A percentile compares a stretch with the other conserved stretches of the same genome.
Evolutionary conservation across 2,329 filamentous ascomycete genomes (phyloP).

Genomic region (Pseudogymnoascus pannorum): DNA sequence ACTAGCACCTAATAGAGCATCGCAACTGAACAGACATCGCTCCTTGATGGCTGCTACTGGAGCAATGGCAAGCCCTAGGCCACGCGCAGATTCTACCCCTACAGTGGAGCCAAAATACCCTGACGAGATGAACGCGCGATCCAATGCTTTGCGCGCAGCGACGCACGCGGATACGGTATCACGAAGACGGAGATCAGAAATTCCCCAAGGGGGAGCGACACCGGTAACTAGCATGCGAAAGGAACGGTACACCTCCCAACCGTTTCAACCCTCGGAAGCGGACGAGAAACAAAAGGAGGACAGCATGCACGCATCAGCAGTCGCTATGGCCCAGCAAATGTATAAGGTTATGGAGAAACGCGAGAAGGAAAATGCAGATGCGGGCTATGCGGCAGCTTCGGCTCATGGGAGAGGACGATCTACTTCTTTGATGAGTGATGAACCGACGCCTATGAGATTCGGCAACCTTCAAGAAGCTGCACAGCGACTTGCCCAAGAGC

Average conservation of each 20-base stretch:
- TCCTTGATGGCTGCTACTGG: slow-evolving; percentile 71
- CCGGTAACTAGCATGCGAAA: slow-evolving; percentile 61
- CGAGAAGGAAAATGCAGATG: slow-evolving; percentile 28
- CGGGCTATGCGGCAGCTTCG: slow-evolving; percentile 24
- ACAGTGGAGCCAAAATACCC: slow-evolving; percentile 41
- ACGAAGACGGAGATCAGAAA: slow-evolving; percentile 37
- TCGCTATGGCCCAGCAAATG: slow-evolving; percentile 87
- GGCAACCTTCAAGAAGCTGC: slow-evolving; percentile 76
- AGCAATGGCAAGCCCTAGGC: slow-evolving; percentile 57
- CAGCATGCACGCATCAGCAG: slow-evolving; percentile 69
- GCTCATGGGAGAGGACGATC: slow-evolving; percentile 26
- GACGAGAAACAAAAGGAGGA: slow-evolving; percentile 69
- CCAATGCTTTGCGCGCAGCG: slow-evolving; percentile 67
- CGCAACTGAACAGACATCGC: slow-evolving; percentile 42
- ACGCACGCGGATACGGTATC: slow-evolving; percentile 55
- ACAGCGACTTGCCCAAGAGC: slow-evolving; percentile 76
- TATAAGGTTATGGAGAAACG: slow-evolving; percentile 61
- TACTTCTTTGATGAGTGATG: slow-evolving; percentile 30
- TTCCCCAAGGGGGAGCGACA: slow-evolving; percentile 57
- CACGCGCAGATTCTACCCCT: slow-evolving; percentile 57
- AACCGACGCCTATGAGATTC: slow-evolving; percentile 39
- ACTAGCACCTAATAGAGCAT: slow-evolving; percentile 13
- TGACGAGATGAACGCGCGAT: slow-evolving; percentile 51
- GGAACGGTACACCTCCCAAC: slow-evolving; percentile 71
- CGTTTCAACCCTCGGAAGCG: slow-evolving; percentile 62